Base-by-base conservation (phyloP, 352 stramenopile species). In the Globisporangium paddicum region DNA sequence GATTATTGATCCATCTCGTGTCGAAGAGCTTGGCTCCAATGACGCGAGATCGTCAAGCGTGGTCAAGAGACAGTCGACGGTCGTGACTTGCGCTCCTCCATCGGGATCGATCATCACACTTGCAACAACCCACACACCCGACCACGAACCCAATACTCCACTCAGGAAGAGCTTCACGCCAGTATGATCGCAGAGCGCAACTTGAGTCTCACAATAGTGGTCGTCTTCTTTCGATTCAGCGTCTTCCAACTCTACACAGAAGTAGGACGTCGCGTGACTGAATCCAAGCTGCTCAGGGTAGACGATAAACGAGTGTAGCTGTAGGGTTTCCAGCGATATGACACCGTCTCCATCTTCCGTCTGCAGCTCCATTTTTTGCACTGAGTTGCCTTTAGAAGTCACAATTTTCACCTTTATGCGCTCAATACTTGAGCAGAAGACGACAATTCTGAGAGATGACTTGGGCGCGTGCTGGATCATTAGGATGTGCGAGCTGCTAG, bases 141-240 rank as follows among this genome's bases (percentile, higher is more conserved):
- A n/a, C 26, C 32, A 46, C 8, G 5, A 32, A 11, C 38, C 21
- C 26, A 53, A 37, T 26, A 55, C 28, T 6, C 73, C 77, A 21
- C 58, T 67, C 25, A 86, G 48, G 51, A 76, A 86, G 18, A 82
- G 42, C 40, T 73, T 63, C 4, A 74, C 56, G 0, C 66, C 73
- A 32, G 28, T 53, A n/a, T 55, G 50, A 51, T 80, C 62, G 6
- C 58, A 64, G 10, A 84, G 48, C 19, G 78, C 58, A 1, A 75
- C 67, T 41, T 87, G 73, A 13, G 81, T 30, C 10, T 32, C 68
- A 1, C 47, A 14, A 19, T 46, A 10, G 9, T 51, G n/a, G 18
- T 10, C n/a, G 7, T 19, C 18, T 18, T 54, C 30, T 16, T 14
- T 40, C 11, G 16, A 9, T 41, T 52, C 34, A 19, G 1, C 7